Evolutionary conservation across 2,329 filamentous ascomycete species (phyloP).

Genomic region (Alternaria sp.): DNA sequence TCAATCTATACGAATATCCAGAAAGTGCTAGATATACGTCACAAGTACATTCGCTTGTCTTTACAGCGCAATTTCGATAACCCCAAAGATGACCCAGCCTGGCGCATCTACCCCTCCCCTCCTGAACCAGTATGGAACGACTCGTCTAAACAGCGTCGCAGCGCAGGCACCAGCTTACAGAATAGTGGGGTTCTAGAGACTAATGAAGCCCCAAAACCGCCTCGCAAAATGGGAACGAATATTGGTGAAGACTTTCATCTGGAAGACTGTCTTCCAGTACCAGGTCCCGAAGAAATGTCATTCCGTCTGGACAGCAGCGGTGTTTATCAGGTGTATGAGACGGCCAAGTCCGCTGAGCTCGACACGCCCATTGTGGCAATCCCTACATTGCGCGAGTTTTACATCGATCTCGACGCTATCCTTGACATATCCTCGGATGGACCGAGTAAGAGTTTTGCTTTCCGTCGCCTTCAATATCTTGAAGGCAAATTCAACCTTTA

Average conservation of each 20-base stretch:
- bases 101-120: slow-evolving; percentile 90
- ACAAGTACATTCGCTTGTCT: slow-evolving; percentile 88
- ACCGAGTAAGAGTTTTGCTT: slow-evolving; percentile 96
- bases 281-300: slow-evolving; percentile 72
- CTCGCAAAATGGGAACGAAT: slow-evolving; percentile 85
- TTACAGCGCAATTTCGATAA: slow-evolving; percentile 84
- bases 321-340: slow-evolving; percentile 92
- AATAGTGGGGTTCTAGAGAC: slow-evolving; percentile 50
- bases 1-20: slow-evolving; percentile 91
- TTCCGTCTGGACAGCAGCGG: slow-evolving; percentile 83
- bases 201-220: slow-evolving; percentile 54
- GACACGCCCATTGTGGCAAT: slow-evolving; percentile 78
- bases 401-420: slow-evolving; percentile 90
- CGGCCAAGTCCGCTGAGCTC: slow-evolving; percentile 66
- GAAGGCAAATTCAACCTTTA: slow-evolving; percentile 98
- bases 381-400: slow-evolving; percentile 94
- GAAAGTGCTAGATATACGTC: slow-evolving; percentile 83
- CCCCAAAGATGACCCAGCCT: slow-evolving; percentile 81
- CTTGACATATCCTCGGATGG: slow-evolving; percentile 92
- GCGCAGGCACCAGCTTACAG: slow-evolving; percentile 51
- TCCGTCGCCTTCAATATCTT: slow-evolving; percentile 89
- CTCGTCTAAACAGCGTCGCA: slow-evolving; percentile 57
- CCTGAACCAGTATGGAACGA: slow-evolving; percentile 90
- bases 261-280: slow-evolving; percentile 77
- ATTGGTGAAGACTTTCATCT: slow-evolving; percentile 93